These are phyloP conservation scores for Globisporangium polare DNA, from an alignment of 352 stramenopile species.

Conservation along the genomic window DNA sequence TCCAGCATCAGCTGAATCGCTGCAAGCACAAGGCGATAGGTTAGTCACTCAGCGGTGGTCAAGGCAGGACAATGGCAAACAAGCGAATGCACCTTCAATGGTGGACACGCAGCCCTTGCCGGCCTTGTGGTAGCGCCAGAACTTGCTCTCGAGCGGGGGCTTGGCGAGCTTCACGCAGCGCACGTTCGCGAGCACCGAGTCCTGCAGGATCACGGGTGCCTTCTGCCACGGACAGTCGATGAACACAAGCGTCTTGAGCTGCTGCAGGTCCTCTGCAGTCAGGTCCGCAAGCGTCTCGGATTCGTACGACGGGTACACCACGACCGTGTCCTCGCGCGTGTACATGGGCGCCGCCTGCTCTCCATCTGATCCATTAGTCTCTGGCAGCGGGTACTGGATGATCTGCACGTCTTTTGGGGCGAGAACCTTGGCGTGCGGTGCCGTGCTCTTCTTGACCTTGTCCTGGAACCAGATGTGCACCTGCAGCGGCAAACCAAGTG, in stretches of 20 bases:
- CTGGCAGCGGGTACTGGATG: constrained; percentile 43
- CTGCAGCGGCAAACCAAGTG: constrained; percentile 60
- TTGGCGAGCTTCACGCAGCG: constrained; percentile 76
- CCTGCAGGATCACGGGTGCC: constrained; percentile 62
- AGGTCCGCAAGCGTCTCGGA: constrained; percentile 65
- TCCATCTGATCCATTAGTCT: constrained; percentile 8
- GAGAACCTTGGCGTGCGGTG: constrained; percentile 80
- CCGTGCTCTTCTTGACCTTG: constrained; percentile 88
- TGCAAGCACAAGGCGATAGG: too few species aligned
- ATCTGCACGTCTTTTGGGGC: constrained; percentile 70
- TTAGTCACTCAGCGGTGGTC: too few species aligned
- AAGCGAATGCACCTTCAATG: constrained; percentile 68
- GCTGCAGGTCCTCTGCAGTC: constrained; percentile 44
- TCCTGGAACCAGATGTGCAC: constrained; percentile 87
- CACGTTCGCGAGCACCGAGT: constrained; percentile 48
- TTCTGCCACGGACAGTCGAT: constrained; percentile 89
- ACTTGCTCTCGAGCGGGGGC: constrained; percentile 78
- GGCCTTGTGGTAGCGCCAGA: constrained; percentile 86
- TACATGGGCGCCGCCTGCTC: constrained; percentile 29
- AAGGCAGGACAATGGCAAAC: not conserved
- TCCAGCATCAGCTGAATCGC: constrained; percentile 82
- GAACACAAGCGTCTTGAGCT: constrained; percentile 72
- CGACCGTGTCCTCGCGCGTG: constrained; percentile 52
- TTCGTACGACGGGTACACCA: constrained; percentile 80
- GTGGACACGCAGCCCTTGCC: constrained; percentile 84